phyloP scores from a whole-genome alignment of 164 flowering plant species.

The Stephania cephalantha region DNA sequence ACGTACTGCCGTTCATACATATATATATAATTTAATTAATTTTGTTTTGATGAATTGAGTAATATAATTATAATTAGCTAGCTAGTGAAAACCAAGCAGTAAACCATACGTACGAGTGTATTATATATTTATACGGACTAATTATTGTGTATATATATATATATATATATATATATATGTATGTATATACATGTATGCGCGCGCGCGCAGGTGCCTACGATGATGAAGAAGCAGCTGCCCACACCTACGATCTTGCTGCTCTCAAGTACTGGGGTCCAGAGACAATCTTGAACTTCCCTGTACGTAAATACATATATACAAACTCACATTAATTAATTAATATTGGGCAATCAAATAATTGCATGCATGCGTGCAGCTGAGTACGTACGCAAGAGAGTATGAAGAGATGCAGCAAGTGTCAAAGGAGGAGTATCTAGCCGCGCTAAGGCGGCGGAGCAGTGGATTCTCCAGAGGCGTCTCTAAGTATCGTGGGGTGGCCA shows the following conservation, averaged over 20 bases:
- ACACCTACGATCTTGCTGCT: slow-evolving; percentile 89
- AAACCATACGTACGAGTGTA: too few species aligned
- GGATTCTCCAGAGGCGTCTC: slow-evolving; percentile 97
- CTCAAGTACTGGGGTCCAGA: slow-evolving; percentile 88
- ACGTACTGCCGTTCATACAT: too few species aligned
- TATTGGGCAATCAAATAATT: slow-evolving; percentile 2
- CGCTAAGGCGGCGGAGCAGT: slow-evolving; percentile 64
- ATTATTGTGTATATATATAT: too few species aligned
- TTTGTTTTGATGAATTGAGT: too few species aligned
- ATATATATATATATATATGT: too few species aligned
- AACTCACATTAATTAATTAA: neutral
- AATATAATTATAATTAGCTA: too few species aligned
- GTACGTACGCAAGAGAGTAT: slow-evolving; percentile 47
- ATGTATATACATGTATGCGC: neutral
- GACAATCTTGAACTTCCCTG: slow-evolving; percentile 78
- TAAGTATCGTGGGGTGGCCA: slow-evolving; percentile 93
- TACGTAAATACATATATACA: slow-evolving; percentile 17
- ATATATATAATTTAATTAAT: too few species aligned
- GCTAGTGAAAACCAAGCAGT: too few species aligned
- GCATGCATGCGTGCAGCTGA: slow-evolving; percentile 35
- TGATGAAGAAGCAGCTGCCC: slow-evolving; percentile 87
- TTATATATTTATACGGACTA: too few species aligned
- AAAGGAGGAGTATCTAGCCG: slow-evolving; percentile 74
- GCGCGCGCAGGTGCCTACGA: slow-evolving; percentile 72
- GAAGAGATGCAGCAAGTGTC: slow-evolving; percentile 60